phyloP scores from a whole-genome alignment of 2,329 filamentous ascomycete species.

The Trichoderma asperellum region DNA sequence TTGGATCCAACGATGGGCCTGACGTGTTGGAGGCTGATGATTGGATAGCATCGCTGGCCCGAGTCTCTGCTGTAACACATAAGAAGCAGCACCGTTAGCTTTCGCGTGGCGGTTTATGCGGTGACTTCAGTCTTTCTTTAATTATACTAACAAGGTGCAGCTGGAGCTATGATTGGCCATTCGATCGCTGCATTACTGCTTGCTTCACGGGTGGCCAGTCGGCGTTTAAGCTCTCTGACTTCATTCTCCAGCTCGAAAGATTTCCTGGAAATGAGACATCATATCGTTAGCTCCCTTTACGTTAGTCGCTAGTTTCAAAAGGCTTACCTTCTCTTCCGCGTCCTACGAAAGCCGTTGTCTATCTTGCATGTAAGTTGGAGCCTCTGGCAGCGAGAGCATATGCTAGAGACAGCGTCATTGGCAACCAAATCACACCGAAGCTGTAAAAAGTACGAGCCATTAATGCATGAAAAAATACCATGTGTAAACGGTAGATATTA shows the following conservation, averaged over 20 bases:
- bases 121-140: not conserved
- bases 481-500: not conserved
- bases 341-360: constrained; percentile 17
- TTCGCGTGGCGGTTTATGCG: not conserved
- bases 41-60: not conserved
- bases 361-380: constrained; percentile 17
- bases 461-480: not conserved
- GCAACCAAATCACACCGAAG: constrained; percentile 20
- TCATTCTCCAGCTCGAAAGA: constrained; percentile 22
- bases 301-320: too few species aligned
- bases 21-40: constrained; percentile 5
- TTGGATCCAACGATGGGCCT: constrained; percentile 1
- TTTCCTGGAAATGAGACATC: not conserved
- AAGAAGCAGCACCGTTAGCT: not conserved
- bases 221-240: constrained; percentile 16
- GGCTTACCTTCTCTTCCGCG: constrained; percentile 9
- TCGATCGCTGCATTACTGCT: not conserved
- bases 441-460: not conserved
- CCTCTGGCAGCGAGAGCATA: constrained; percentile 15
- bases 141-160: constrained; percentile 10
- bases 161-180: constrained; percentile 9
- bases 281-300: not conserved
- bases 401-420: not conserved
- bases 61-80: not conserved
- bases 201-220: constrained; percentile 5